Conservation (phyloP, 2,329 filamentous ascomycete genomes). For the Aureobasidium sp. region DNA sequence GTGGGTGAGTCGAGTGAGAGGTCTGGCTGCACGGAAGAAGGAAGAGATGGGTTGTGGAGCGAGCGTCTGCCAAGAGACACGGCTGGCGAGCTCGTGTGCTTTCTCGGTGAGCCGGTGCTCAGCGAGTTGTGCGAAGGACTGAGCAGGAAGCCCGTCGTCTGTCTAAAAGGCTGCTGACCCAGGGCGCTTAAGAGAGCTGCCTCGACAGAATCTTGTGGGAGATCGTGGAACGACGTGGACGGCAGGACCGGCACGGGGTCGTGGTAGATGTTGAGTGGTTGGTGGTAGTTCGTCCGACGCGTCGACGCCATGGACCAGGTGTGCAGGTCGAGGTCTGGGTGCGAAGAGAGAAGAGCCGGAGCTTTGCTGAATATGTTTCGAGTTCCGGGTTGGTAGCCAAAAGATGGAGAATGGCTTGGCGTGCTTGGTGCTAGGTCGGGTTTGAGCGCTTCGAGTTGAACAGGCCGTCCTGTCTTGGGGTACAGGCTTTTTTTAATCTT, state of each 20-base stretch:
- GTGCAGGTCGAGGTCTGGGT: background rate
- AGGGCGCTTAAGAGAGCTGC: constrained; percentile 45
- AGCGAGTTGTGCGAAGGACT: constrained; percentile 51
- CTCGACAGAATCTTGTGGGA: constrained; percentile 33
- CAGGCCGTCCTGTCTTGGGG: constrained; percentile 5
- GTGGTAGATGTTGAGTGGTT: constrained; percentile 52
- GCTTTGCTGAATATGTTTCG: constrained; percentile 10
- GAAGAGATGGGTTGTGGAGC: constrained; percentile 57
- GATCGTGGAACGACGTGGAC: constrained; percentile 32
- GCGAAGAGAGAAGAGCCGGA: background rate
- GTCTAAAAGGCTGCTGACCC: constrained; percentile 37
- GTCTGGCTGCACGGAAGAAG: constrained; percentile 51
- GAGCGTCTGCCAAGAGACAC: constrained; percentile 54
- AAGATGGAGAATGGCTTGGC: constrained; percentile 14
- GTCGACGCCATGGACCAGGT: constrained; percentile 43
- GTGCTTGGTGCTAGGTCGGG: constrained; percentile 10
- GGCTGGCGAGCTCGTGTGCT: constrained; percentile 56
- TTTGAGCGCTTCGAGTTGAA: constrained; percentile 9
- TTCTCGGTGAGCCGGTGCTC: constrained; percentile 61
- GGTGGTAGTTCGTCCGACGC: constrained; percentile 48
- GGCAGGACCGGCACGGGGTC: constrained; percentile 38
- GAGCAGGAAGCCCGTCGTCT: constrained; percentile 57
- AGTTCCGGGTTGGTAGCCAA: background rate
- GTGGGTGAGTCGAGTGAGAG: constrained; percentile 60
- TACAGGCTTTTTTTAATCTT: constrained; percentile 15